Percentiles rank a stretch among this genome's conserved stretches.
Conservation (phyloP, 208 protist genomes). For the Wallacemonas rigidus region DNA sequence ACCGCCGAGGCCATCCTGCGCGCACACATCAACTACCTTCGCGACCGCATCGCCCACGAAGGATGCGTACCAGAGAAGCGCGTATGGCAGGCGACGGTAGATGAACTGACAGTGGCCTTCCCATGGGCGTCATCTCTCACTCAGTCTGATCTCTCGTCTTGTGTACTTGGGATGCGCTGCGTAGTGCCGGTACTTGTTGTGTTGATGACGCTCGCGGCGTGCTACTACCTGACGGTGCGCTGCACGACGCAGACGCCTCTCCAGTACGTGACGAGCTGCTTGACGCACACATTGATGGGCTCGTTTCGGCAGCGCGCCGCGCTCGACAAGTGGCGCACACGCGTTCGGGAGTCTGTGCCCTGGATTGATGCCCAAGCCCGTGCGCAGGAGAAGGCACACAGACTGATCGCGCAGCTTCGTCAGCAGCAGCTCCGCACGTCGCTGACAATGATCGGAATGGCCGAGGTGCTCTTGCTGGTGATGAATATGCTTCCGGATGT, state of each 20-base stretch:
- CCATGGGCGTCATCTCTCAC: neutral
- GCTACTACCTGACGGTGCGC: neutral
- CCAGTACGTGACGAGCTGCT: neutral
- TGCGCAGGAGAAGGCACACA: neutral
- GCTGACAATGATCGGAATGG: neutral
- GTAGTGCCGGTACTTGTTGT: neutral
- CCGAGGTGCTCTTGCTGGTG: neutral
- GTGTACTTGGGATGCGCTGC: neutral
- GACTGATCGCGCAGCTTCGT: neutral
- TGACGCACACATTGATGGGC: neutral
- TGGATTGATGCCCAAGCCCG: slow-evolving; percentile 1
- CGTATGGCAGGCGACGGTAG: neutral
- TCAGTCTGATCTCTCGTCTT: neutral
- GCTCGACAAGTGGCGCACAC: neutral
- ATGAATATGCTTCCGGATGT: slow-evolving; percentile 2
- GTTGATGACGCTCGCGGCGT: neutral
- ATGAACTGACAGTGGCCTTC: slow-evolving; percentile 3
- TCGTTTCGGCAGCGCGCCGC: neutral
- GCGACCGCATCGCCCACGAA: slow-evolving; percentile 4
- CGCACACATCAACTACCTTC: slow-evolving; percentile 10
- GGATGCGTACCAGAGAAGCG: neutral
- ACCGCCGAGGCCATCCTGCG: slow-evolving; percentile 12
- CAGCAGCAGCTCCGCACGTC: neutral
- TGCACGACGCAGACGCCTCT: neutral
- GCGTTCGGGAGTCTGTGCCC: neutral